Evolutionary conservation across 192 early-diverging fungal species (phyloP), one percentile per base, ranked within the genome.

Genomic region (Funneliformis mosseae): DNA sequence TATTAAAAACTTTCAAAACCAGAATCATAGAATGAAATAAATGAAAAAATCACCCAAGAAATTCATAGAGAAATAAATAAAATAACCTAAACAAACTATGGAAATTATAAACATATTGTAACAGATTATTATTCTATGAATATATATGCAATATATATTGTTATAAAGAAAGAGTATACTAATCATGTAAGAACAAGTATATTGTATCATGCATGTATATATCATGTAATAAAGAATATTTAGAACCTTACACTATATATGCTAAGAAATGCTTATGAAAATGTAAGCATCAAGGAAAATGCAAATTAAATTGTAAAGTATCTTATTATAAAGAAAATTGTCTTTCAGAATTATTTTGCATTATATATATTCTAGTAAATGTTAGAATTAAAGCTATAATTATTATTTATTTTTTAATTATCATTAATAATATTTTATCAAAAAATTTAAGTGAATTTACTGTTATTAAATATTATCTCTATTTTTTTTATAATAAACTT

Each of bases 251-350:
- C 79, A 48, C 77, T 18, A 83, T 84, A 11, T 92, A 89, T 81
- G 71, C 84, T 28, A 81, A 84, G 45, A 42, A 8, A 0, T 92
- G 89, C 59, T 69, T 66, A 2, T 92, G 91, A 89, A 16, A 59
- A 4, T 90, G 89, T 71, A 33, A 81, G 18, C 91, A 92, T 74
- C 63, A 85, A 62, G 87, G 85, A 0, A 11, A 23, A 4, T 92
- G 91, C 78, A 25, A 59, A 1, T 75, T 90, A 62, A 83, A 83
- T 11, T 92, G 91, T 42, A 89, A 88, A 33, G 86, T 91, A 18
- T 90, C 91, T 2, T 92, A 90, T 60, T 84, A 89, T 77, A 14
- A 77, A 38, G n/a, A n/a, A n/a, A n/a, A n/a, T n/a, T n/a, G n/a
- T n/a, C n/a, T n/a, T n/a, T n/a, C n/a, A n/a, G n/a, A n/a, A n/a